Percentiles rank a stretch among this genome's conserved stretches.
Evolutionary conservation across 2,329 filamentous ascomycete species (phyloP).

Genomic region (Geosmithia flava): DNA sequence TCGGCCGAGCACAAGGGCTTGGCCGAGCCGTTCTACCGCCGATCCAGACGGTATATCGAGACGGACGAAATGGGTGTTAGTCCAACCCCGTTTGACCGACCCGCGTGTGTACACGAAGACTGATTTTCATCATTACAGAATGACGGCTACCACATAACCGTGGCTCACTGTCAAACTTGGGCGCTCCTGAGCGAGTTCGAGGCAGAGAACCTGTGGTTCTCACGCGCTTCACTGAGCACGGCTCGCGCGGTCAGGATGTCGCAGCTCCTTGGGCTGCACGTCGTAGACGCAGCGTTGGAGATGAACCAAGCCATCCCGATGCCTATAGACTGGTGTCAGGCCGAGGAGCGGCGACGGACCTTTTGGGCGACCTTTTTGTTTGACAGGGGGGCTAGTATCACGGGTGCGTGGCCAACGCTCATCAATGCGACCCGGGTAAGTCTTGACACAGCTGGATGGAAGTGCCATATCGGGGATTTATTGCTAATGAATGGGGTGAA

Average conservation of each 20-base stretch:
- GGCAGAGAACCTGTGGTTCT: slow-evolving; percentile 71
- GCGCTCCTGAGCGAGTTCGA: slow-evolving; percentile 60
- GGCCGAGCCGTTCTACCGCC: slow-evolving; percentile 64
- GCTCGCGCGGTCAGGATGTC: slow-evolving; percentile 56
- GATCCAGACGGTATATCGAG: slow-evolving; percentile 71
- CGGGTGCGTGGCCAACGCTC: slow-evolving; percentile 75
- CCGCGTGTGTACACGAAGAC: neutral
- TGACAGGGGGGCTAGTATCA: slow-evolving; percentile 72
- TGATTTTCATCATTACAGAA: slow-evolving; percentile 4
- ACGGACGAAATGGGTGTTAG: slow-evolving; percentile 63
- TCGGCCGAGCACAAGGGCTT: slow-evolving; percentile 56
- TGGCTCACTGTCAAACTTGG: slow-evolving; percentile 70
- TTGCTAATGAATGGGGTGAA: neutral
- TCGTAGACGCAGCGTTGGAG: slow-evolving; percentile 53
- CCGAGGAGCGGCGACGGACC: slow-evolving; percentile 58
- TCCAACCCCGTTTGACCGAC: neutral
- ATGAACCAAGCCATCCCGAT: slow-evolving; percentile 61
- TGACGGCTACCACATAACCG: slow-evolving; percentile 24
- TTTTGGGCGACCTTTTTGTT: slow-evolving; percentile 73
- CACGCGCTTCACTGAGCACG: slow-evolving; percentile 67
- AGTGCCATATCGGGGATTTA: neutral
- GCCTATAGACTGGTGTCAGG: slow-evolving; percentile 66
- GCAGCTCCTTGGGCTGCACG: slow-evolving; percentile 71
- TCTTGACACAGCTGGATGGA: neutral
- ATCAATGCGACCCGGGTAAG: slow-evolving; percentile 57